A percentile compares a stretch with the other conserved stretches of the same genome.
Evolutionary conservation across 768 basidiomycete species (phyloP).

Genomic region (Amanita subjunquillea): DNA sequence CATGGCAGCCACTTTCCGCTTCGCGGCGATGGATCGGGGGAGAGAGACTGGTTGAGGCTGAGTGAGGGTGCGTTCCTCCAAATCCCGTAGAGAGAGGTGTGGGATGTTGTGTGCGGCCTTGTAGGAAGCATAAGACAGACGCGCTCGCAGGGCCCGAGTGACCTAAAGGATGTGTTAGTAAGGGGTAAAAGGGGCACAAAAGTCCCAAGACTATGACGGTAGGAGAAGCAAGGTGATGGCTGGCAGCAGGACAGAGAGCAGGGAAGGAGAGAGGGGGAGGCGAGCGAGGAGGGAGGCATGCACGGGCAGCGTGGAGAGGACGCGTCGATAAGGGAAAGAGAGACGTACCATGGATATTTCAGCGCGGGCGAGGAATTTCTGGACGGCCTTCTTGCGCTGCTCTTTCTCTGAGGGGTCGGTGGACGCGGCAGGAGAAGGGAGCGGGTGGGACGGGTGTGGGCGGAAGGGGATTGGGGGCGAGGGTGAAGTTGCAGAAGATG

Average conservation of each 20-base stretch:
- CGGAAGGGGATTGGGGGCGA: constrained; percentile 61
- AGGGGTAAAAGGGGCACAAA: constrained; percentile 23
- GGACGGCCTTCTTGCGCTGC: constrained; percentile 54
- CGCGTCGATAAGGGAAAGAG: constrained; percentile 35
- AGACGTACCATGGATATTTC: constrained; percentile 70
- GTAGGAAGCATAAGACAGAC: constrained; percentile 76
- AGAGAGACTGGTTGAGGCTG: constrained; percentile 32
- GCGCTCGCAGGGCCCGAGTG: constrained; percentile 69
- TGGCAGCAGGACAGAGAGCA: constrained; percentile 6
- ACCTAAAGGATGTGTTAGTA: constrained; percentile 46
- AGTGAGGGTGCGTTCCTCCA: constrained; percentile 48
- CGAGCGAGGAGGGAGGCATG: constrained; percentile 8
- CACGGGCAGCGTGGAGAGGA: constrained; percentile 18
- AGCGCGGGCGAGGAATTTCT: constrained; percentile 71
- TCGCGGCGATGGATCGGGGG: constrained; percentile 46
- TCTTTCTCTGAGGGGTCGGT: constrained; percentile 42
- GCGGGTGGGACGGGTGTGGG: constrained; percentile 34
- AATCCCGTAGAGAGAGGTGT: constrained; percentile 54
- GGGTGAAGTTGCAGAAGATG: constrained; percentile 74
- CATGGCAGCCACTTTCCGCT: constrained; percentile 39
- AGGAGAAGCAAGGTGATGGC: constrained; percentile 2
- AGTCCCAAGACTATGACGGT: constrained; percentile 10
- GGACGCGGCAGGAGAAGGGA: constrained; percentile 18
- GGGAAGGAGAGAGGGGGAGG: constrained; percentile 2
- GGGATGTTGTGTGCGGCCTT: constrained; percentile 71